These are phyloP conservation scores for Postia placenta DNA, from an alignment of 768 basidiomycete species.

Conservation along the genomic window DNA sequence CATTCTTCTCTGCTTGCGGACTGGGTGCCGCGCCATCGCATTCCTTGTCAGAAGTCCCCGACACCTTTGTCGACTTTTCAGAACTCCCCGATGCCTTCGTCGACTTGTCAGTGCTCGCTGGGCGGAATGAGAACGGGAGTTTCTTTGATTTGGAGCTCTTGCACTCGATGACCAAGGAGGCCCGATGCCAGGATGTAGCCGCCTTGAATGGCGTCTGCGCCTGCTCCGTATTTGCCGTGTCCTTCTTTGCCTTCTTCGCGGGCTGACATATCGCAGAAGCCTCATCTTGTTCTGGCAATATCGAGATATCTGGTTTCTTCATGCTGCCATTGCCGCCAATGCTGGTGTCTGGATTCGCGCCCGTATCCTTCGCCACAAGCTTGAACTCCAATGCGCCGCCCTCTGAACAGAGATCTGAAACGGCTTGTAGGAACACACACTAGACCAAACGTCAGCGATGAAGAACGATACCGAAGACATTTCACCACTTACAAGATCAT, in stretches of 20 bases:
- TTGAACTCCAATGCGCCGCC: too few species aligned
- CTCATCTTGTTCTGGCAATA: background rate
- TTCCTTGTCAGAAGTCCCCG: too few species aligned
- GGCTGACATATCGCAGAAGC: background rate
- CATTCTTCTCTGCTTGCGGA: conserved; percentile 4
- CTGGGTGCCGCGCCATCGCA: background rate
- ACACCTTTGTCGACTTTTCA: too few species aligned
- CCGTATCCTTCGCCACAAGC: background rate
- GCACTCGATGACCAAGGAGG: background rate
- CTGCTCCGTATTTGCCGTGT: background rate
- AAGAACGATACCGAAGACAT: background rate
- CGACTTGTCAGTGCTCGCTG: too few species aligned
- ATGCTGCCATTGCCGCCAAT: background rate
- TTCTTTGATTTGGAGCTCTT: background rate
- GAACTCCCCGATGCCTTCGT: too few species aligned
- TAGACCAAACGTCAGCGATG: background rate
- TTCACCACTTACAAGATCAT: background rate
- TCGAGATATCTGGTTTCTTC: background rate
- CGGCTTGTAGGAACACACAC: background rate
- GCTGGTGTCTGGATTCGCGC: too few species aligned
- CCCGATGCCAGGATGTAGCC: background rate
- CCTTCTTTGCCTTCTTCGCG: background rate
- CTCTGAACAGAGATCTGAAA: background rate
- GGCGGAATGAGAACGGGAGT: background rate
- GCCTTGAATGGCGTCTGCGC: background rate